Evolutionary conservation across 2,329 filamentous ascomycete genomes (phyloP), one percentile per base, ranked within the genome.

Genomic region (Aspergillus floridensis): DNA sequence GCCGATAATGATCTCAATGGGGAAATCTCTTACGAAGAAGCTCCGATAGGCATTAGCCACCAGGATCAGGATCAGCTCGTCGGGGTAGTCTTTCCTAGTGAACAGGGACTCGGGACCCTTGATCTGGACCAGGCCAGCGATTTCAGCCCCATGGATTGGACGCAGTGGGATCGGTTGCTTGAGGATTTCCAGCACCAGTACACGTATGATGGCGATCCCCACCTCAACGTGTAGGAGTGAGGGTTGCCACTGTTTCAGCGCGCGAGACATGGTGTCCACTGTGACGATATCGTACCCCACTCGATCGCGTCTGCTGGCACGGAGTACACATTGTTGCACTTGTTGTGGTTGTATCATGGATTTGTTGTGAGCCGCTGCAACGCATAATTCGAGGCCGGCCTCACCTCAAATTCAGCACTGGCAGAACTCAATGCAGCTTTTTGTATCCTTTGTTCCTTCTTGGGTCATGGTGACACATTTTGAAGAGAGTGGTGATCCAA

Each of bases 121-220:
- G 47, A 49, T 26, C 7, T 44, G 21, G 22, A 53, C 11, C 16
- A 14, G 21, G 22, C 10, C 7, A 21, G 24, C 5, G 48, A 63
- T 12, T 59, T 65, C 32, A 68, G 67, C 29, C 64, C 66, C 5
- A 63, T 70, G 56, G 63, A 69, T 51, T 72, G 70, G 70, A 58
- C 58, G 52, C 65, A 72, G 53, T 71, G 70, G 68, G 67, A 71
- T 41, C 61, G 63, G n/a, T 58, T 73, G 4, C 60, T 71, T n/a
- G 64, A 66, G n/a, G 63, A 71, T 14, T 72, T 69, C 12, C 67
- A 69, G 44, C 49, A 52, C 11, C 47, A 59, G 21, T 48, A 22
- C n/a, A 52, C 52, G 3, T 49, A 59, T 5, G 26, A 46, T 4
- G 56, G 58, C 19, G 31, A 8, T 2, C 47, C 31, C 48, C 22